These are phyloP conservation scores for Fusarium setosum DNA, from an alignment of 2,329 filamentous ascomycete genomes.

Conservation along the genomic window DNA sequence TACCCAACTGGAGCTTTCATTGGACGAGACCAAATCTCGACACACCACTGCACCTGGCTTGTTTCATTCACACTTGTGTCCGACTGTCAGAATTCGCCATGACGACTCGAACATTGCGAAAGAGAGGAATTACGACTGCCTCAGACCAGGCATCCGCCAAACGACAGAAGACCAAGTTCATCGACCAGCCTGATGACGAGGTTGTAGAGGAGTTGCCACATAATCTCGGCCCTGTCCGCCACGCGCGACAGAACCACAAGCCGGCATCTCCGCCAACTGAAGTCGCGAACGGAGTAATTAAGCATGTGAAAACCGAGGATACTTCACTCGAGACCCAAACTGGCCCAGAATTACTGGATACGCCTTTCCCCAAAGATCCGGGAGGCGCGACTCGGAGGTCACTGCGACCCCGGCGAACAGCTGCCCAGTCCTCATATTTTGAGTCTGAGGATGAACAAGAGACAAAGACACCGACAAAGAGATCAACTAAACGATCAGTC, in stretches of 20 bases:
- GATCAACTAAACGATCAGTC: neutral
- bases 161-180: slow-evolving; percentile 9
- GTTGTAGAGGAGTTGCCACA: slow-evolving; percentile 30
- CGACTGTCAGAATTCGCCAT: slow-evolving; percentile 8
- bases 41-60: neutral
- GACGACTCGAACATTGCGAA: slow-evolving; percentile 27
- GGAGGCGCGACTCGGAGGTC: slow-evolving; percentile 12
- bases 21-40: neutral
- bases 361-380: neutral
- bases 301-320: slow-evolving; percentile 3
- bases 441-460: slow-evolving; percentile 36
- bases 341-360: neutral
- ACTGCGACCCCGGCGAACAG: slow-evolving; percentile 24
- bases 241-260: slow-evolving; percentile 3
- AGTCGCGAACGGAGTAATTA: neutral
- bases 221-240: slow-evolving; percentile 27
- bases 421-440: slow-evolving; percentile 26
- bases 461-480: slow-evolving; percentile 1
- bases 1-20: neutral
- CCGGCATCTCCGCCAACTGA: neutral
- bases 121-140: slow-evolving; percentile 6
- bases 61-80: neutral
- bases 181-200: neutral
- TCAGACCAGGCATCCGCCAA: neutral
- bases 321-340: neutral